These are phyloP conservation scores for Solanum sitiens DNA, from an alignment of 257 asterid species.

Conservation along the genomic window DNA sequence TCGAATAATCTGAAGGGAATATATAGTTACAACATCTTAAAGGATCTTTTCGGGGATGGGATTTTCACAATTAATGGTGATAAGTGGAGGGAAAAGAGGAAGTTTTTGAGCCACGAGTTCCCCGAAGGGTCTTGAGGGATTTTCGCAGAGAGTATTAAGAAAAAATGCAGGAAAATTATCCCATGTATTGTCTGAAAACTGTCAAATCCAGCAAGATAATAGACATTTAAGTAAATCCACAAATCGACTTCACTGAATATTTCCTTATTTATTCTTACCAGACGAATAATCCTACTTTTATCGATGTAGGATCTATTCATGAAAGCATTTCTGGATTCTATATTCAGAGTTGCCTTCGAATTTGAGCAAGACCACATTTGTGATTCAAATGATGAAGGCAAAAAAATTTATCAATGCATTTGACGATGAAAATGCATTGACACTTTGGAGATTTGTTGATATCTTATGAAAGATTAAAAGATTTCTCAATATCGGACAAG, in stretches of 20 bases:
- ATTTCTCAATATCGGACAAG: conserved; percentile 33
- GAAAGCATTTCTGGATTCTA: conserved; percentile 42
- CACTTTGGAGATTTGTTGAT: conserved; percentile 42
- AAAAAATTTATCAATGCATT: conserved; percentile 35
- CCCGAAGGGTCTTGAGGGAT: conserved; percentile 26
- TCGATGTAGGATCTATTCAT: conserved; percentile 29
- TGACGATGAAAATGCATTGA: conserved; percentile 38
- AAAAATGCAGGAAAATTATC: conserved; percentile 10
- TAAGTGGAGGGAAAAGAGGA: conserved; percentile 27
- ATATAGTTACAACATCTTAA: conserved; percentile 14
- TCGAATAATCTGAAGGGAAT: conserved; percentile 12
- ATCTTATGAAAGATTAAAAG: conserved; percentile 37
- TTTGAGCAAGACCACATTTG: conserved; percentile 41
- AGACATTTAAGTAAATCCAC: neutral
- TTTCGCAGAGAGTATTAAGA: conserved; percentile 27
- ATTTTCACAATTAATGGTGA: conserved; percentile 33
- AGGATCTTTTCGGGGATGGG: conserved; percentile 38
- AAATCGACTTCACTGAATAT: too few species aligned
- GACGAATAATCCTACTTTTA: neutral
- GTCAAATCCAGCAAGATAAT: conserved; percentile 6
- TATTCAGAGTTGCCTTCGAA: conserved; percentile 44
- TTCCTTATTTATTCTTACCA: too few species aligned
- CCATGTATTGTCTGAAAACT: conserved; percentile 7
- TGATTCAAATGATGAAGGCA: conserved; percentile 30
- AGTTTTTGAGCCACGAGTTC: conserved; percentile 41